These are phyloP conservation scores for Colletotrichum sp. DNA, from an alignment of 2,329 filamentous ascomycete genomes.

Conservation along the genomic window DNA sequence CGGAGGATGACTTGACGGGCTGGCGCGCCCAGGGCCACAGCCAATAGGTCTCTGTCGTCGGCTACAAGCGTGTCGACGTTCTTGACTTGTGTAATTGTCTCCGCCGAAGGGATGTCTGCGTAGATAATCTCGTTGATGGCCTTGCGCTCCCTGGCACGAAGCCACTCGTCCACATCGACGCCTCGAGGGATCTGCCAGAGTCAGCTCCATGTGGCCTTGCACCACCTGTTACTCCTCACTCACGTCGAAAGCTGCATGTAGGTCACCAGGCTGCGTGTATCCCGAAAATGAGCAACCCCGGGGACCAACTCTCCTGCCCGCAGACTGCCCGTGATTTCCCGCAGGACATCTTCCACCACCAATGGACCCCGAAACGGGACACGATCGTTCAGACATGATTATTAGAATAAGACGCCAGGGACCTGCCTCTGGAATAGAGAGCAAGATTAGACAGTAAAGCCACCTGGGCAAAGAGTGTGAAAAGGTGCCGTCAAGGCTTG, in stretches of 20 bases:
- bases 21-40: slow-evolving; percentile 57
- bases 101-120: slow-evolving; percentile 43
- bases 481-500: slow-evolving; percentile 4
- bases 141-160: slow-evolving; percentile 51
- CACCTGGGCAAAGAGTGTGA: slow-evolving; percentile 1
- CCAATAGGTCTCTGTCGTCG: slow-evolving; percentile 53
- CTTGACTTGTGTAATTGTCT: slow-evolving; percentile 44
- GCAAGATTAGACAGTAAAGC: background rate
- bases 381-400: slow-evolving; percentile 35
- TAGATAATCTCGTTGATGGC: slow-evolving; percentile 55
- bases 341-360: slow-evolving; percentile 29
- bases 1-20: slow-evolving; percentile 58
- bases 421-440: slow-evolving; percentile 9
- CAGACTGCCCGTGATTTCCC: background rate
- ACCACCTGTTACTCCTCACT: background rate
- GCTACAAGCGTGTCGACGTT: slow-evolving; percentile 54
- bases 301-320: slow-evolving; percentile 27
- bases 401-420: slow-evolving; percentile 4
- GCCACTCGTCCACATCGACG: slow-evolving; percentile 50
- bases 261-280: slow-evolving; percentile 32
- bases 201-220: slow-evolving; percentile 12
- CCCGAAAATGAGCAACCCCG: slow-evolving; percentile 37
- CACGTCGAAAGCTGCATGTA: slow-evolving; percentile 41
- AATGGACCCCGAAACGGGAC: slow-evolving; percentile 35
- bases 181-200: slow-evolving; percentile 46